Conservation (phyloP, 1,284 basidiomycete species). For the Somion occarium region DNA sequence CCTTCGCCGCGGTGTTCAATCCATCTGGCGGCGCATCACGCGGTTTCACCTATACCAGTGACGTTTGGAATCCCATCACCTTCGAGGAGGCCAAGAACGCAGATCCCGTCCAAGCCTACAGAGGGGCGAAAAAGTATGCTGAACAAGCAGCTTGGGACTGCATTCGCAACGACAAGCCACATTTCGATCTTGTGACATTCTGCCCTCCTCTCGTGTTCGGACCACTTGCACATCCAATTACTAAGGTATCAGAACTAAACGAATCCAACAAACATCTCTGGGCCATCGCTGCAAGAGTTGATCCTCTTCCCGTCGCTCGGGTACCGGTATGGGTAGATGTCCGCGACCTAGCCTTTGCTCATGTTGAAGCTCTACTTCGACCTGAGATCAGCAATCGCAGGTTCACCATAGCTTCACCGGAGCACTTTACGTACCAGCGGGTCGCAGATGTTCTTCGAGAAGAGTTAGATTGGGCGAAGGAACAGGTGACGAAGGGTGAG, state of each 20-base stretch:
- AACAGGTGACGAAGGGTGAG: slow-evolving; percentile 6
- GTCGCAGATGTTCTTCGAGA: slow-evolving; percentile 11
- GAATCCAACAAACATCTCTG: slow-evolving; percentile 2
- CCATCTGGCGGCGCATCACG: slow-evolving; percentile 9
- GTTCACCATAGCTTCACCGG: slow-evolving; percentile 8
- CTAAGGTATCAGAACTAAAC: slow-evolving; percentile 6
- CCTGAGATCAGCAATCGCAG: slow-evolving; percentile 10
- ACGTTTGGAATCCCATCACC: slow-evolving; percentile 13
- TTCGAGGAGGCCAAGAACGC: slow-evolving; percentile 7
- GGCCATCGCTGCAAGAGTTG: slow-evolving; percentile 3
- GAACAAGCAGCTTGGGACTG: slow-evolving; percentile 15
- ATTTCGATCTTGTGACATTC: slow-evolving; percentile 14
- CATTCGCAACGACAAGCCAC: slow-evolving; percentile 8
- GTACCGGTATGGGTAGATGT: slow-evolving; percentile 12
- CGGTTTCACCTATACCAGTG: slow-evolving; percentile 10
- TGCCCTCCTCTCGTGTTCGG: slow-evolving; percentile 14
- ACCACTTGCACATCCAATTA: slow-evolving; percentile 12
- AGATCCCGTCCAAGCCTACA: slow-evolving; percentile 9
- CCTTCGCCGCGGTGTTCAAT: slow-evolving; percentile 49
- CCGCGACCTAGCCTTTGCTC: slow-evolving; percentile 13
- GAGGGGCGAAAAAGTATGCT: slow-evolving; percentile 13
- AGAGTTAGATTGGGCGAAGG: slow-evolving; percentile 13
- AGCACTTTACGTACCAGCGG: slow-evolving; percentile 6
- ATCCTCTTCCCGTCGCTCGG: not conserved
- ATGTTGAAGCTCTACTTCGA: slow-evolving; percentile 13